These are phyloP conservation scores for Nyctanthes arbortristis DNA, from an alignment of 257 asterid genomes.

Conservation along the genomic window DNA sequence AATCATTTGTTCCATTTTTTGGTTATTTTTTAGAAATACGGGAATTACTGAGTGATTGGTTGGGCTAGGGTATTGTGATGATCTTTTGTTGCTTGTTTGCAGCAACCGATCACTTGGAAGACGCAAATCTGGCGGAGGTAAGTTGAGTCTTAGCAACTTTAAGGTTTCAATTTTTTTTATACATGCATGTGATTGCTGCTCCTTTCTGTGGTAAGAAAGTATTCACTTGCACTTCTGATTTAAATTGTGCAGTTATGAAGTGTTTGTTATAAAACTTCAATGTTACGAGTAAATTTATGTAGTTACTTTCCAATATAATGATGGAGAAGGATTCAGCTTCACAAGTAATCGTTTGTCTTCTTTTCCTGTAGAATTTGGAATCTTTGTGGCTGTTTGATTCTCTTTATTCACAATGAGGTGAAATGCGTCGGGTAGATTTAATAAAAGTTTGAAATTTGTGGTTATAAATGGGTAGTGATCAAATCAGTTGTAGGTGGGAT, in stretches of 20 bases:
- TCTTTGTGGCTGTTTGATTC: too few relatives aligned
- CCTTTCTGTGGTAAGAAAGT: not conserved
- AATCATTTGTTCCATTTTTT: not conserved
- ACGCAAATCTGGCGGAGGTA: constrained; percentile 97
- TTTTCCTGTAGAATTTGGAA: too few relatives aligned
- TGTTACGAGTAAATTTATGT: not conserved
- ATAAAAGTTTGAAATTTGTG: too few relatives aligned
- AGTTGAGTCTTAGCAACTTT: constrained; percentile 22
- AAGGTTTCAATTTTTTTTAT: constrained; percentile 9
- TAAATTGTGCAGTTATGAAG: not conserved
- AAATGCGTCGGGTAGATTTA: too few relatives aligned
- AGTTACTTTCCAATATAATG: too few relatives aligned
- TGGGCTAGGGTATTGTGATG: not conserved
- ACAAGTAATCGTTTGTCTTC: not conserved
- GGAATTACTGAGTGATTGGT: constrained; percentile 20
- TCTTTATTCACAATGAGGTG: too few relatives aligned
- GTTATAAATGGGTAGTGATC: too few relatives aligned
- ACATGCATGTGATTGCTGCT: constrained; percentile 1
- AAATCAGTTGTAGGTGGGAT: too few relatives aligned
- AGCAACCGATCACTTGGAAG: constrained; percentile 85
- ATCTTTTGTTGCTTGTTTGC: constrained; percentile 24
- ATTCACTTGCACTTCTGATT: constrained; percentile 5
- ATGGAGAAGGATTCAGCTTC: not conserved
- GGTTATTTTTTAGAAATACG: constrained; percentile 15
- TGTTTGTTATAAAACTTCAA: not conserved